Base-by-base conservation (phyloP, 2,329 filamentous ascomycete species). In the Colletotrichum scovillei region DNA sequence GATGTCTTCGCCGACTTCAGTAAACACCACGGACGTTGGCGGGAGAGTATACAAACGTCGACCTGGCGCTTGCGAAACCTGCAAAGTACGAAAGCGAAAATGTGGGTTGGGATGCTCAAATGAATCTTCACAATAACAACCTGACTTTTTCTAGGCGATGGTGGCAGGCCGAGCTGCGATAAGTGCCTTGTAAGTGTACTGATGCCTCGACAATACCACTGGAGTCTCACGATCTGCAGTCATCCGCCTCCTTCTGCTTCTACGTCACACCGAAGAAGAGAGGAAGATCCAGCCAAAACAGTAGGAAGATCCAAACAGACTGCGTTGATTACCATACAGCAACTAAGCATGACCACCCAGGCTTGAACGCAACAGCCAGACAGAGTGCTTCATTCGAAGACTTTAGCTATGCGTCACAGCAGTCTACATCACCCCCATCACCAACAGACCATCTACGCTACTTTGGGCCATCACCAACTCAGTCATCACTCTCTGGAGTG, bases 21-120 rank as follows among this genome's bases (percentile, higher is more conserved):
- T 30, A 35, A 65, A 53, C 7, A 22, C 26, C 24, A 53, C 38
- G 11, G 62, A 58, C 24, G 32, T n/a, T 3, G 24, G 28, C 12
- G 60, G 53, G 12, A 52, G 42, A 38, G 53, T 69, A 8, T 69
- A 69, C 38, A 69, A 69, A 22, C 67, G 67, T 19, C 67, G 67
- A 8, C 67, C 67, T 4, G 67, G 67, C 6, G 67, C 67, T 16
- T 69, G 67, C 38, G 60, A 69, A 28, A 65, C 60, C 5, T 69
- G 67, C 53, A 69, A 59, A 14, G 55, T 59, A 8, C 53, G 67
- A 14, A 69, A 69, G 26, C 38, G 53, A 14, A 69, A 66, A 30
- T 69, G 67, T 65, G 38, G 28, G 67, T 65, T 2, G 7, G 22
- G 12, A 6, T 11, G 11, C 49, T 4, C 2, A 9, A 14, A 5